Conservation (phyloP, 352 stramenopile genomes). For the Peronospora farinosa region DNA sequence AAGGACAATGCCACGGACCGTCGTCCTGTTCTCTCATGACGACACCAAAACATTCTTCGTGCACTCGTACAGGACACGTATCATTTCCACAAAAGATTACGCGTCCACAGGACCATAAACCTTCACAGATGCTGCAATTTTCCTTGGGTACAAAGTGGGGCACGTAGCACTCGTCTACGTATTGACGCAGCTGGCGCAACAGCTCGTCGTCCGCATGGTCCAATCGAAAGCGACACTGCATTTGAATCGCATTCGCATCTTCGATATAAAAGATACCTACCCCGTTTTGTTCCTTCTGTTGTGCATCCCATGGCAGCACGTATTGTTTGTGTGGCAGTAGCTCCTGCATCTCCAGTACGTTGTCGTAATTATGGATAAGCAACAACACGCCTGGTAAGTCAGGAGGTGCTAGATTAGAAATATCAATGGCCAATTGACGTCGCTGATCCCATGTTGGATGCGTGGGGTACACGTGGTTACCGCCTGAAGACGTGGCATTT, state of each 20-base stretch:
- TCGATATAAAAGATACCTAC: conserved; percentile 5
- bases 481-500: conserved; percentile 13
- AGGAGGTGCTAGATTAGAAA: conserved; percentile 57
- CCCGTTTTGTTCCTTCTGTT: conserved; percentile 1
- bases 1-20: conserved; percentile 69
- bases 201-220: conserved; percentile 49
- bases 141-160: conserved; percentile 65
- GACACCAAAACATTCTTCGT: conserved; percentile 81
- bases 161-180: conserved; percentile 76
- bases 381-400: conserved; percentile 63
- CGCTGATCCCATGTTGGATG: conserved; percentile 66
- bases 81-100: conserved; percentile 69
- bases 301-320: conserved; percentile 22
- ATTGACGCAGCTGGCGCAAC: conserved; percentile 53
- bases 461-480: conserved; percentile 17
- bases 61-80: conserved; percentile 52
- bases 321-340: conserved; percentile 19
- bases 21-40: conserved; percentile 46
- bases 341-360: conserved; percentile 30
- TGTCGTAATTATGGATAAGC: conserved; percentile 41
- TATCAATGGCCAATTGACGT: conserved; percentile 52
- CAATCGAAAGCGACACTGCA: conserved; percentile 59
- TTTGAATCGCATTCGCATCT: conserved; percentile 25
- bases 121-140: conserved; percentile 77
- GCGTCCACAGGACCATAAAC: conserved; percentile 69